Evolutionary conservation across 2,329 filamentous ascomycete species (phyloP), one percentile per base, ranked within the genome.

Genomic region (Kalaharituber pfeilii): DNA sequence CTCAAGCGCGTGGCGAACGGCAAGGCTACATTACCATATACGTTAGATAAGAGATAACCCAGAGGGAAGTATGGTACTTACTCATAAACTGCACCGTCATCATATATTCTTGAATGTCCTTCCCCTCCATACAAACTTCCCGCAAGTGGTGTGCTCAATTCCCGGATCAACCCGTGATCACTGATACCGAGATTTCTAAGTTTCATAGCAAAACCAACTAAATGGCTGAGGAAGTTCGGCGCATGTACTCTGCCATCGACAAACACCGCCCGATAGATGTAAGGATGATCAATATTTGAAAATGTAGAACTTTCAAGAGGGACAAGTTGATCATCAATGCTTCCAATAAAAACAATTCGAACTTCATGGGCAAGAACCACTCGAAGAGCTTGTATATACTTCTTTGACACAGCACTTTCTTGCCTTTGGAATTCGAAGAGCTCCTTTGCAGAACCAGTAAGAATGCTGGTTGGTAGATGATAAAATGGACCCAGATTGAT

Each of bases 311-410:
- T 95, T 79, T 95, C 89, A 65, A 98, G 73, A 3, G 88, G 89
- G 13, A 98, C 88, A 2, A 98, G 74, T 68, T 98, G 91, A 67
- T 98, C 91, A 66, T 98, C 91, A 51, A 98, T 93, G 67, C 88
- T 95, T 53, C 89, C 89, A 56, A 94, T 76, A 66, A 88, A 95
- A 0, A 87, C 84, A 50, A 96, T 78, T 39, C 86, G 79, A 13
- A 85, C 85, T 11, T 88, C 87, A 63, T 86, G 82, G 15, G 81
- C 76, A 5, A 98, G 72, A 1, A 83, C 82, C 8, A 77, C 77
- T 63, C 83, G 80, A 2, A 96, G 70, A 0, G 87, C 80, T 26
- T 79, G 73, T 62, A 86, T 80, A 61, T 95, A 93, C 61, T 84
- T 79, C 63, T 82, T 81, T 0, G 86, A 89, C 11, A 95, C 84